A percentile compares a stretch with the other conserved stretches of the same genome.
phyloP scores from a whole-genome alignment of 2,329 filamentous ascomycete genomes.

The Xylaria sp. region DNA sequence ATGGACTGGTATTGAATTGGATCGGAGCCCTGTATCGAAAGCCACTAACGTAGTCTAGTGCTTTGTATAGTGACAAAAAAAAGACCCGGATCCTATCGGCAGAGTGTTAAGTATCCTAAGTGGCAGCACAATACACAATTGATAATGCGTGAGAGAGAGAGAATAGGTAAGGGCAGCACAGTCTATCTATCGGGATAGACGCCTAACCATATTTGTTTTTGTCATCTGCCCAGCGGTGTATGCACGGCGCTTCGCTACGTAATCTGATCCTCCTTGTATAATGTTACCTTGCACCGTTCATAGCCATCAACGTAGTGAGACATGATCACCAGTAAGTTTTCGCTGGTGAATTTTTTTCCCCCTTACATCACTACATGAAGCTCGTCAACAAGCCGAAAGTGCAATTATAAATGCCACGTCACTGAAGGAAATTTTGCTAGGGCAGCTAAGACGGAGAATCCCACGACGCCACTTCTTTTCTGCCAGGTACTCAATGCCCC shows the following conservation, averaged over 20 bases:
- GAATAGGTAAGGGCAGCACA: not conserved
- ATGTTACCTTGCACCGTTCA: not conserved
- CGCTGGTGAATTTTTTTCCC: not conserved
- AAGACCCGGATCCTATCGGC: not conserved
- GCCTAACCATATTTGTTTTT: not conserved
- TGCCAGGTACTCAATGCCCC: not conserved
- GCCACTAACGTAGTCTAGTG: not conserved
- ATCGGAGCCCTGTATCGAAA: not conserved
- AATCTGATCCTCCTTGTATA: not conserved
- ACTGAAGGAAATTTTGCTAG: not conserved
- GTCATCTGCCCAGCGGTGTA: not conserved
- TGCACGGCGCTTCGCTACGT: not conserved
- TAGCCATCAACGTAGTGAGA: not conserved
- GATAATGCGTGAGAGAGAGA: not conserved
- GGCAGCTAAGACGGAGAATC: not conserved
- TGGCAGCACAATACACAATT: not conserved
- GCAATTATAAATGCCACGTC: constrained; percentile 6
- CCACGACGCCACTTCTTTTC: not conserved
- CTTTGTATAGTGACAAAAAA: not conserved
- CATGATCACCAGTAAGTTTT: not conserved
- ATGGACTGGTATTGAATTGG: not conserved
- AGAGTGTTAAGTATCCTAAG: not conserved
- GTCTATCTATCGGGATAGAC: not conserved
- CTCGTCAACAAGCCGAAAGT: not conserved
- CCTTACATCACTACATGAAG: not conserved